These are phyloP conservation scores for Peronospora farinosa DNA, from an alignment of 352 stramenopile genomes.

Conservation along the genomic window DNA sequence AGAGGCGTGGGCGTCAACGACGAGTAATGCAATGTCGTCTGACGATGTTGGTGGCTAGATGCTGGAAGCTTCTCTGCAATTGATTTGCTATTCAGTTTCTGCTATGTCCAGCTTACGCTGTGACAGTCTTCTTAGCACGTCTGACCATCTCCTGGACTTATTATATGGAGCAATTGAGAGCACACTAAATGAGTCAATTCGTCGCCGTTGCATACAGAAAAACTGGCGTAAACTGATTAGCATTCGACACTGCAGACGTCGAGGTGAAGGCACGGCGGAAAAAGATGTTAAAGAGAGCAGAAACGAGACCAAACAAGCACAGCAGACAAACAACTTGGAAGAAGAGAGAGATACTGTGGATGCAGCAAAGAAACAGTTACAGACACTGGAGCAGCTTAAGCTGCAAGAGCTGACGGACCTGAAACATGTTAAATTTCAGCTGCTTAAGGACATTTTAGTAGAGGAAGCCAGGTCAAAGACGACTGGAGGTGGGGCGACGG, in stretches of 20 bases:
- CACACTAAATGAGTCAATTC: no score
- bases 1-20: no score
- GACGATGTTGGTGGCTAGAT: no score
- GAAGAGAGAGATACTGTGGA: constrained; percentile 20
- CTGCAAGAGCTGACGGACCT: constrained; percentile 50
- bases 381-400: constrained; percentile 46
- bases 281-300: constrained; percentile 10
- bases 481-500: constrained; percentile 3
- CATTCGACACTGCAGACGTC: constrained; percentile 34
- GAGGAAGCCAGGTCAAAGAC: constrained; percentile 54
- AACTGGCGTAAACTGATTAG: constrained; percentile 78
- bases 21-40: no score
- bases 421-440: constrained; percentile 67
- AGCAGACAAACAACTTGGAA: constrained; percentile 19
- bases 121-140: no score
- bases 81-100: no score
- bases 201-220: constrained; percentile 62
- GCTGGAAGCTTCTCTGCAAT: no score
- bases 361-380: constrained; percentile 29
- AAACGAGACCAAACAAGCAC: constrained; percentile 6
- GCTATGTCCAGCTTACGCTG: no score
- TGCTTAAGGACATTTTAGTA: constrained; percentile 68
- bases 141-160: no score
- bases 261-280: constrained; percentile 10
- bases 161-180: no score